phyloP scores from a whole-genome alignment of 2,329 filamentous ascomycete species.

The Kalmusia sp. region DNA sequence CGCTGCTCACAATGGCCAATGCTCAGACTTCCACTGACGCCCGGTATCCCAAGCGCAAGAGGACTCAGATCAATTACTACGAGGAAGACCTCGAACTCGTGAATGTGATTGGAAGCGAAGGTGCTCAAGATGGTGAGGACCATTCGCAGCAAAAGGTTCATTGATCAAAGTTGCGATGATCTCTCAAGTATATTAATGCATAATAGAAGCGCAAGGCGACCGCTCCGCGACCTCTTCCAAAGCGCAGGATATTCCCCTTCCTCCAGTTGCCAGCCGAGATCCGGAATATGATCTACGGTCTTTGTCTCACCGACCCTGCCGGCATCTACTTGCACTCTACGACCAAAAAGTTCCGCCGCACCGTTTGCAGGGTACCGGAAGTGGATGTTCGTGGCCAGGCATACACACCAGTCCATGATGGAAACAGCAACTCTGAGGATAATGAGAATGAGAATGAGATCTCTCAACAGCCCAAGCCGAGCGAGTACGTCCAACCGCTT shows the following conservation, averaged over 20 bases:
- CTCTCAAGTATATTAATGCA: background rate
- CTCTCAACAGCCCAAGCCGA: conserved; percentile 13
- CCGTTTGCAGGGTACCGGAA: conserved; percentile 26
- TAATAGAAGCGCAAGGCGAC: conserved; percentile 29
- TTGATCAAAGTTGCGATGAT: background rate
- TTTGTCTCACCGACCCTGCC: conserved; percentile 32
- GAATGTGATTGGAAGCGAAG: too few species aligned
- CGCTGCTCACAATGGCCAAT: conserved; percentile 24
- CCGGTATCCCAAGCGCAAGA: conserved; percentile 44
- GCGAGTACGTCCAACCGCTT: conserved; percentile 16
- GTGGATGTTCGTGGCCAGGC: conserved; percentile 1
- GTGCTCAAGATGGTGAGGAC: conserved; percentile 24
- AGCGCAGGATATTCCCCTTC: conserved; percentile 43
- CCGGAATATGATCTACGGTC: conserved; percentile 41
- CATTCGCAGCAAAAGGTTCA: conserved; percentile 34
- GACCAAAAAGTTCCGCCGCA: conserved; percentile 37
- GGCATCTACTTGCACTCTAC: conserved; percentile 34
- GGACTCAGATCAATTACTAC: conserved; percentile 38
- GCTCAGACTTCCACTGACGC: conserved; percentile 20
- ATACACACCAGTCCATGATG: background rate
- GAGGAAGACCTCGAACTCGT: too few species aligned
- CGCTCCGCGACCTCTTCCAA: conserved; percentile 29
- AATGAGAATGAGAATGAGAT: conserved; percentile 9
- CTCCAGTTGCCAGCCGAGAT: conserved; percentile 43
- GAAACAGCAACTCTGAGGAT: background rate